These are phyloP conservation scores for Mortierella sp. DNA, from an alignment of 371 early-diverging fungal genomes.

Conservation along the genomic window DNA sequence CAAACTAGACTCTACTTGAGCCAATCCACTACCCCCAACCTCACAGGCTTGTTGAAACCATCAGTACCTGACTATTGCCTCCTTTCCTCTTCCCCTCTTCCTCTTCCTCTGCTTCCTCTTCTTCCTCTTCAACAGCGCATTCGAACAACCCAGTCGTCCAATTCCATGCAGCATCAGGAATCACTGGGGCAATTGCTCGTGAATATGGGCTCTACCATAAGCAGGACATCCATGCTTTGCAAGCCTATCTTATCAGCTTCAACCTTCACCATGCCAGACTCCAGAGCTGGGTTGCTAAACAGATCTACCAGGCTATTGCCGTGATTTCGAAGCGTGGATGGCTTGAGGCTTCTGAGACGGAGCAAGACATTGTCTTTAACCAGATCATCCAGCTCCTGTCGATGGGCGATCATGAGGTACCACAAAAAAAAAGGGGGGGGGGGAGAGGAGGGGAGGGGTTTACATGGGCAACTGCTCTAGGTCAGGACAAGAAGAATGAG, in stretches of 20 bases:
- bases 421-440: no score
- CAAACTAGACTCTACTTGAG: no score
- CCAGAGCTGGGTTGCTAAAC: conserved; percentile 46
- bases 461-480: no score
- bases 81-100: no score
- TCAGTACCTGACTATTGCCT: no score
- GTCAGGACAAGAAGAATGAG: no score
- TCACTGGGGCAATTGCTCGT: conserved; percentile 65
- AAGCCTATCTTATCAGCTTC: conserved; percentile 67
- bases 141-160: conserved; percentile 65
- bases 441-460: no score
- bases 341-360: conserved; percentile 64
- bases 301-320: conserved; percentile 57
- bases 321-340: conserved; percentile 75
- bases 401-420: conserved; percentile 59
- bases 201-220: conserved; percentile 68
- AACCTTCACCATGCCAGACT: conserved; percentile 56
- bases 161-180: conserved; percentile 71
- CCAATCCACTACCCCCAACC: no score
- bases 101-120: neutral
- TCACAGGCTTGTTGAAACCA: no score
- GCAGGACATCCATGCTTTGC: conserved; percentile 59
- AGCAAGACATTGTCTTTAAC: conserved; percentile 63
- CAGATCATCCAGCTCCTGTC: conserved; percentile 62
- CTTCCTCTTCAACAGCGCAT: conserved; percentile 55